Base-by-base conservation (phyloP, 2,329 filamentous ascomycete genomes). In the Ophiosphaerella korrae region DNA sequence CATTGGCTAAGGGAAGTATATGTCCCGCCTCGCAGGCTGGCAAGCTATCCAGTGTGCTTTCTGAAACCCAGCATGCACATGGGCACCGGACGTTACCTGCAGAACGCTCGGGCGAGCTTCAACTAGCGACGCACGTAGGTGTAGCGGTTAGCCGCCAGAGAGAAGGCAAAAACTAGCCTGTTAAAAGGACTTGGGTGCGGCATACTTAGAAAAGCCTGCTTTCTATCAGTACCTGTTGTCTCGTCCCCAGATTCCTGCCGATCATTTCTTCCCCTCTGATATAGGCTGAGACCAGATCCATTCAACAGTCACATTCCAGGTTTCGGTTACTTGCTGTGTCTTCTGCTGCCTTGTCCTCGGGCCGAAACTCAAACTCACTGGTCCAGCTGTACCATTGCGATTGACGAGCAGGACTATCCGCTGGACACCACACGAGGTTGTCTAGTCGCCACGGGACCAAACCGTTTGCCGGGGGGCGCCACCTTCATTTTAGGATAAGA, bases 11-110 rank as follows among this genome's bases (percentile, higher is more conserved):
- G 62, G 66, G 65, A 47, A 63, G 38, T 42, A 41, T 14, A 43
- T 33, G 41, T 52, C 40, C 52, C 52, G 46, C 37, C 43, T 52
- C 40, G 47, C 45, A 53, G 54, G 44, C 50, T 62, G 49, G 55
- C 57, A 61, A 68, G 61, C 58, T 53, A 67, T 56, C 29, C 47
- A 57, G 52, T 57, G 57, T 63, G 58, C 57, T 47, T 55, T 48
- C 55, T 67, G 62, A 62, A 66, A 63, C 62, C 52, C 53, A 51
- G 52, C 53, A 50, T 48, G 47, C 48, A 53, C 55, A 55, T 60
- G 57, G 61, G 68, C 62, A 71, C 69, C 64, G 66, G 61, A 69
- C 49, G 49, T 51, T 38, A 42, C 61, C 57, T 67, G 64, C 63
- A 64, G 44, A 48, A 53, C 60, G 63, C 63, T 72, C 62, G 57